Conservation (phyloP, 345 rosid genomes). For the Brassica nigra region DNA sequence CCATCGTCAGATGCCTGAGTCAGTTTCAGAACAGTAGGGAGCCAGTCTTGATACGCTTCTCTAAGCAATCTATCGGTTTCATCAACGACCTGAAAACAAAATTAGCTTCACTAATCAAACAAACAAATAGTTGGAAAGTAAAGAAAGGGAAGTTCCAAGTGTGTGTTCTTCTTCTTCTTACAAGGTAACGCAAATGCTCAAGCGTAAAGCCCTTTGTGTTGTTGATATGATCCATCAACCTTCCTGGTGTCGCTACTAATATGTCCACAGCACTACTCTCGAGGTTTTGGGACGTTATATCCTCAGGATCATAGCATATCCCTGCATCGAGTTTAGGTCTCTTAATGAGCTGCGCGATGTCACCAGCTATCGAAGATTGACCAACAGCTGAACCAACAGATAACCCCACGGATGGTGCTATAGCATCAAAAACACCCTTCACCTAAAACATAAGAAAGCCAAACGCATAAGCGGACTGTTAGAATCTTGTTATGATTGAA, state of each 20-base stretch:
- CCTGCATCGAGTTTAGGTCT: constrained; percentile 81
- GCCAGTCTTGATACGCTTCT: constrained; percentile 96
- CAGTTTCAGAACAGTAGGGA: constrained; percentile 78
- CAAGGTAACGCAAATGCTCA: constrained; percentile 93
- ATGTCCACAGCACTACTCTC: constrained; percentile 86
- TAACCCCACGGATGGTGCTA: constrained; percentile 91
- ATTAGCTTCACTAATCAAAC: neutral
- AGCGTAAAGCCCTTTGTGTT: constrained; percentile 86
- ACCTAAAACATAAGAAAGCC: constrained; percentile 48
- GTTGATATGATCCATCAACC: constrained; percentile 96
- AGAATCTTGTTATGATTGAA: neutral
- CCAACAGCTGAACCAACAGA: constrained; percentile 97
- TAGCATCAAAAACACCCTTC: constrained; percentile 83
- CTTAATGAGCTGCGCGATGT: constrained; percentile 74
- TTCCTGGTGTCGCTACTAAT: constrained; percentile 96
- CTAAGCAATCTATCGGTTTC: constrained; percentile 94
- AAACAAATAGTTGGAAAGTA: neutral
- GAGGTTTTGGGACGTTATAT: constrained; percentile 44
- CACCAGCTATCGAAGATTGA: constrained; percentile 86
- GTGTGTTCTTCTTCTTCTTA: constrained; percentile 40
- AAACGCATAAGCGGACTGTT: neutral
- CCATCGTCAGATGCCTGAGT: constrained; percentile 48
- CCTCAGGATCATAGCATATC: constrained; percentile 79
- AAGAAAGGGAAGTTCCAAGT: neutral
- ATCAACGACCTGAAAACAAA: constrained; percentile 77